Percentiles rank a stretch among this genome's conserved stretches.
Conservation (phyloP, 805 yeast species). For the Sugiyamaella marilandica region DNA sequence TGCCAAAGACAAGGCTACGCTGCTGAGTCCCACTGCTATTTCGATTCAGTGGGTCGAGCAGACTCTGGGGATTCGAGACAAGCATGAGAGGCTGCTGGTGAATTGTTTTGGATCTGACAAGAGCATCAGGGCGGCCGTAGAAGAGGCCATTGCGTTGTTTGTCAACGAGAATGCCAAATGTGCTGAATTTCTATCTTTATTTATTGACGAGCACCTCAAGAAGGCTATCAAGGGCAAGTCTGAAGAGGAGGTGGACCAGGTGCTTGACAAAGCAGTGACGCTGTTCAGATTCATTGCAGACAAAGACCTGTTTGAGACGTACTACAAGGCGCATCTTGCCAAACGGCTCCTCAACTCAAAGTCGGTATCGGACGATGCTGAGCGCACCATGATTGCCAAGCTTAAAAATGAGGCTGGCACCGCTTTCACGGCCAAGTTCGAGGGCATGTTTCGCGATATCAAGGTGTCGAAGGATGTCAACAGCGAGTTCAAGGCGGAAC, state of each 20-base stretch:
- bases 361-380: constrained; percentile 53
- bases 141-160: constrained; percentile 57
- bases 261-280: constrained; percentile 51
- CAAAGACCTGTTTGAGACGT: constrained; percentile 79
- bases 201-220: constrained; percentile 53
- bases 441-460: constrained; percentile 84
- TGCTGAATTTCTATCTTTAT: constrained; percentile 54
- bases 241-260: constrained; percentile 42
- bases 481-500: constrained; percentile 34
- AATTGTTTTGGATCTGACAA: constrained; percentile 47
- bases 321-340: constrained; percentile 82
- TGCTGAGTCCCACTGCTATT: constrained; percentile 37
- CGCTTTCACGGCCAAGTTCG: constrained; percentile 70
- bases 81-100: constrained; percentile 46
- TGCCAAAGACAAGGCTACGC: constrained; percentile 9
- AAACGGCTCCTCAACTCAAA: constrained; percentile 59
- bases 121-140: constrained; percentile 49
- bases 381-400: constrained; percentile 60
- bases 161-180: constrained; percentile 47
- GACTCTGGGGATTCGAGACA: constrained; percentile 47
- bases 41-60: constrained; percentile 68
- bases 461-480: constrained; percentile 50
- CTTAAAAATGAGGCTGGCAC: constrained; percentile 75
- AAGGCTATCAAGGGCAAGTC: constrained; percentile 45
- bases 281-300: constrained; percentile 69